Base-by-base conservation (phyloP, 129 eudicot species). In the Tagetes patula region DNA sequence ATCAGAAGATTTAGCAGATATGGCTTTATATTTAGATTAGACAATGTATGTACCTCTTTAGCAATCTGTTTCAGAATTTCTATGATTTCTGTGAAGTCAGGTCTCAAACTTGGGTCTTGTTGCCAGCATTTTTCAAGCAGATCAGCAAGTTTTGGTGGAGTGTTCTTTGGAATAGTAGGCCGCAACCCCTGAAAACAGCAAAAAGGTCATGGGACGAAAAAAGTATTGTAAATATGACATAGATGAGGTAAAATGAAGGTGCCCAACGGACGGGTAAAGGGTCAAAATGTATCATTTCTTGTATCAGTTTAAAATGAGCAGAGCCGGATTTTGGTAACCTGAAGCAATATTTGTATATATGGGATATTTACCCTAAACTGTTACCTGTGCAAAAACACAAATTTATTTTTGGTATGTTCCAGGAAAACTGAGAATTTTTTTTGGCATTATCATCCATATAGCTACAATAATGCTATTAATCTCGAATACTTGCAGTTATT, bases 51-150 rank as follows among this genome's bases (percentile, higher is more conserved):
- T 89, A 94, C 99, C 99, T 90, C 99, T 65, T 88, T 94, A 45
- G 93, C 79, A 50, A 84, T 83, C 76, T 88, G 80, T 75, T 85
- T 87, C 65, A 90, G 58, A 10, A 79, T 81, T 49, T 79, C 91
- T 0, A 85, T 86, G 66, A 90, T 81, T 79, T 94, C 99, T 33
- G 91, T 60, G 38, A 94, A 94, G 79, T 94, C 96, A 0, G 99
- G 99, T 88, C 99, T 90, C 78, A 83, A 55, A 63, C 82, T 72
- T 47, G 97, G 97, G 70, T 94, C 97, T 78, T 87, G 93, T 78
- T 86, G 94, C 99, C 99, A 94, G 88, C 99, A 90, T 83, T 80
- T 90, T 82, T 90, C 96, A 47, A 94, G 99, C 84, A 94, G 83
- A 78, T 88, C 91, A 37, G 80, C 47, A 53, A 94, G 91, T 79